These are phyloP conservation scores for Hymenoscyphus repandus DNA, from an alignment of 2,329 filamentous ascomycete genomes.

Conservation along the genomic window DNA sequence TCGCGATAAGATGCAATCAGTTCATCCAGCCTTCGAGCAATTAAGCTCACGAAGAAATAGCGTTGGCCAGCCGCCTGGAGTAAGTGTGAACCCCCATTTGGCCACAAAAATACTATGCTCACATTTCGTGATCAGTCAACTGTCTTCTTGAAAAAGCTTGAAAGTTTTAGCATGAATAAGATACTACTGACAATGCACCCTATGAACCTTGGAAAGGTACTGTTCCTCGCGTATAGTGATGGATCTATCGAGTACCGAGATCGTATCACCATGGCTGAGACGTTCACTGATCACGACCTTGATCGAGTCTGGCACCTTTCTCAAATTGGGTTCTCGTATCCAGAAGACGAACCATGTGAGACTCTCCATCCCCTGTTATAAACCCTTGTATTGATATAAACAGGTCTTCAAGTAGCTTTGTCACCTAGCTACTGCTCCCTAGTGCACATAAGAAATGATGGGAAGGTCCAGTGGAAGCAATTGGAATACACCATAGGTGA, in stretches of 20 bases:
- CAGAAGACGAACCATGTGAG: constrained; percentile 60
- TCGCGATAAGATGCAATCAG: constrained; percentile 54
- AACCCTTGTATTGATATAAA: background rate
- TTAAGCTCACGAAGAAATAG: constrained; percentile 61
- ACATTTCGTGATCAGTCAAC: constrained; percentile 34
- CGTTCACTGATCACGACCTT: constrained; percentile 59
- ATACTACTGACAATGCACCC: constrained; percentile 63
- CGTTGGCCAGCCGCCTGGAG: constrained; percentile 23
- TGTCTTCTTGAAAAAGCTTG: constrained; percentile 53
- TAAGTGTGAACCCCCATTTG: constrained; percentile 17
- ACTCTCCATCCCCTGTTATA: background rate
- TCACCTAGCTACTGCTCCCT: constrained; percentile 57
- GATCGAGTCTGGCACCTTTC: constrained; percentile 64
- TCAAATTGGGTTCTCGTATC: constrained; percentile 73
- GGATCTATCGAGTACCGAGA: constrained; percentile 78
- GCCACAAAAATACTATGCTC: constrained; percentile 8
- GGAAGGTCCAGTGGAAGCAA: constrained; percentile 53
- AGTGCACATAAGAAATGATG: constrained; percentile 53
- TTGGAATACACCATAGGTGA: constrained; percentile 46
- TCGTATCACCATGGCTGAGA: constrained; percentile 63
- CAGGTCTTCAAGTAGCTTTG: constrained; percentile 54
- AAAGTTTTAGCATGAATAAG: constrained; percentile 65
- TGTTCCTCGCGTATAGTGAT: constrained; percentile 73
- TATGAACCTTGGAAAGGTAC: constrained; percentile 63
- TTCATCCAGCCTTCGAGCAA: constrained; percentile 76